These are phyloP conservation scores for Pisolithus marmoratus DNA, from an alignment of 768 basidiomycete genomes.

Conservation along the genomic window DNA sequence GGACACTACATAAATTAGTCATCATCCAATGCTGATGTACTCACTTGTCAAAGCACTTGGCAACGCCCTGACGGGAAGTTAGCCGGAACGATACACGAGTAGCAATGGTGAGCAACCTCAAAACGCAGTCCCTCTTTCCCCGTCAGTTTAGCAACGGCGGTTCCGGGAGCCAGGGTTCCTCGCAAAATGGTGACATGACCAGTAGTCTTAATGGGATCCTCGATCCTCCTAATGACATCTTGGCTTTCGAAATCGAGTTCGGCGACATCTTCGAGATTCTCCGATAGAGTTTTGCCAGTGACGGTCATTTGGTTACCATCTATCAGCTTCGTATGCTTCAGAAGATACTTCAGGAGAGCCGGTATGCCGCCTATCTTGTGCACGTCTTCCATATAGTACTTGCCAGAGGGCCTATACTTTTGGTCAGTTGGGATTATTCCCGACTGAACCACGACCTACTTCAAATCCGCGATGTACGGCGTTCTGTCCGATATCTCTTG, in stretches of 20 bases:
- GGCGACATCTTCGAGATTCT: conserved; percentile 75
- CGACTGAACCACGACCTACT: conserved; percentile 33
- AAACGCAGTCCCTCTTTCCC: conserved; percentile 87
- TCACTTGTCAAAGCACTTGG: conserved; percentile 74
- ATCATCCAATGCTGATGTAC: background rate
- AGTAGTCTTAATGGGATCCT: conserved; percentile 78
- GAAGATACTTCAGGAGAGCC: conserved; percentile 75
- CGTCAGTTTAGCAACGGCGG: conserved; percentile 88
- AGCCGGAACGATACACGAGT: background rate
- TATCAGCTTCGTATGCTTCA: conserved; percentile 72
- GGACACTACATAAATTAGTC: conserved; percentile 1
- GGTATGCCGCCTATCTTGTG: conserved; percentile 84
- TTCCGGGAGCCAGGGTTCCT: conserved; percentile 84
- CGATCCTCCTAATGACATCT: conserved; percentile 66
- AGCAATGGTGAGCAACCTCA: conserved; percentile 42
- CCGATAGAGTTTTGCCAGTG: conserved; percentile 84
- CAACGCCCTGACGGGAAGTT: conserved; percentile 45
- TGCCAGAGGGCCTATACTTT: conserved; percentile 62
- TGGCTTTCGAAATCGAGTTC: conserved; percentile 70
- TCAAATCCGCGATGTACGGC: conserved; percentile 82
- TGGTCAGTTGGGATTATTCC: conserved; percentile 3
- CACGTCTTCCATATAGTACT: conserved; percentile 88
- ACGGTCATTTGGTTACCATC: conserved; percentile 83
- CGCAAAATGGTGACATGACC: conserved; percentile 85
- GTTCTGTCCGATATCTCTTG: conserved; percentile 73